These are phyloP conservation scores for Colletotrichum lini DNA, from an alignment of 2,329 filamentous ascomycete genomes.

Conservation along the genomic window DNA sequence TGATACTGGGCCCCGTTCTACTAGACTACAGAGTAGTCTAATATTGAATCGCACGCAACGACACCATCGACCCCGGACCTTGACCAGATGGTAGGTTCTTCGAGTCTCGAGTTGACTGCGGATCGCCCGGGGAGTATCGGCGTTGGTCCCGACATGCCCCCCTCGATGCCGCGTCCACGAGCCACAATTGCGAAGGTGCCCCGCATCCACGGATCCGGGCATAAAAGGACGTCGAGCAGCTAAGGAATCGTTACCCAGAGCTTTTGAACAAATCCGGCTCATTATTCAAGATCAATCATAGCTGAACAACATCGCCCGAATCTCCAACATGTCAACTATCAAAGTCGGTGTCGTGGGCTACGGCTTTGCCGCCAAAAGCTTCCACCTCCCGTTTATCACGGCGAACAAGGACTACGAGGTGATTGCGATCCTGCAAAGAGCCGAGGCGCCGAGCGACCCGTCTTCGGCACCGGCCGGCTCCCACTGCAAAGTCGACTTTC, in stretches of 20 bases:
- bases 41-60: too few relatives aligned
- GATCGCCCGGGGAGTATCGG: slow-evolving; percentile 1
- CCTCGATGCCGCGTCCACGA: background rate
- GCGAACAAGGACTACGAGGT: slow-evolving; percentile 62
- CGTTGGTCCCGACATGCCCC: background rate
- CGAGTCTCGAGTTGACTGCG: too few relatives aligned
- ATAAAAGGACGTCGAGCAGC: background rate
- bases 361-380: slow-evolving; percentile 62
- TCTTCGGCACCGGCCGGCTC: slow-evolving; percentile 49
- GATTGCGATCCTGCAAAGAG: slow-evolving; percentile 64
- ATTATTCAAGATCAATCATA: too few relatives aligned
- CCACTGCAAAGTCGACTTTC: slow-evolving; percentile 65
- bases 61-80: too few relatives aligned
- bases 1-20: too few relatives aligned
- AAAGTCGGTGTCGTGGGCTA: slow-evolving; percentile 67
- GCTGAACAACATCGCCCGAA: fast-evolving
- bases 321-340: slow-evolving; percentile 48
- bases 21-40: too few relatives aligned
- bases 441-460: slow-evolving; percentile 52
- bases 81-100: too few relatives aligned
- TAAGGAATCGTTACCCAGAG: too few relatives aligned
- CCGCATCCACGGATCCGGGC: background rate
- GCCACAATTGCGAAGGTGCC: background rate
- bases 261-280: fast-evolving
- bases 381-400: slow-evolving; percentile 66